Percentiles rank a stretch among this genome's conserved stretches.
phyloP scores from a whole-genome alignment of 2,329 filamentous ascomycete species.

The Akanthomyces muscarius region DNA sequence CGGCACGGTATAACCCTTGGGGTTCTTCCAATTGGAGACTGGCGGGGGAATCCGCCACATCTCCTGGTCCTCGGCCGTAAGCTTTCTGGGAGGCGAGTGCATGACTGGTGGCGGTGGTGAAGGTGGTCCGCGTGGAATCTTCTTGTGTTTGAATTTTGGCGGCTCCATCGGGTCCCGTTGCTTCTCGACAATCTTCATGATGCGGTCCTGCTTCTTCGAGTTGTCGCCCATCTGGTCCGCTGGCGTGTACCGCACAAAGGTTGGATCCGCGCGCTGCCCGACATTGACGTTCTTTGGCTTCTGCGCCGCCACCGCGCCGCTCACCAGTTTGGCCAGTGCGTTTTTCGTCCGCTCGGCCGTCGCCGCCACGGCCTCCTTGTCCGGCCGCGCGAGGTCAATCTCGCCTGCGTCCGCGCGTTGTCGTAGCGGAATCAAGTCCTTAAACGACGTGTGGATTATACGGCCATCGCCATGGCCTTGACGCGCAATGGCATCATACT shows the following conservation, averaged over 20 bases:
- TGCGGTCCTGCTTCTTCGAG: slow-evolving; percentile 83
- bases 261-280: slow-evolving; percentile 75
- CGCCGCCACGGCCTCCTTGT: slow-evolving; percentile 75
- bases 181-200: slow-evolving; percentile 96
- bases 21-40: slow-evolving; percentile 98
- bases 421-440: slow-evolving; percentile 89
- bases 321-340: slow-evolving; percentile 76
- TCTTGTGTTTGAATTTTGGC: slow-evolving; percentile 98
- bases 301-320: slow-evolving; percentile 82
- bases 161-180: slow-evolving; percentile 95
- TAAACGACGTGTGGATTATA: slow-evolving; percentile 92
- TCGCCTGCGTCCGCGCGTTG: slow-evolving; percentile 92
- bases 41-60: slow-evolving; percentile 86
- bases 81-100: slow-evolving; percentile 89
- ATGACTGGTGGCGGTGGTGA: slow-evolving; percentile 91
- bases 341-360: slow-evolving; percentile 86
- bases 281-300: slow-evolving; percentile 93
- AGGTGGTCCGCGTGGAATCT: slow-evolving; percentile 88
- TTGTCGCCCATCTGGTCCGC: slow-evolving; percentile 93
- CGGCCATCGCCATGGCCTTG: slow-evolving; percentile 80
- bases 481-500: slow-evolving; percentile 91
- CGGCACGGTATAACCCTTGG: slow-evolving; percentile 95
- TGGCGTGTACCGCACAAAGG: slow-evolving; percentile 92
- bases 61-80: slow-evolving; percentile 96
- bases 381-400: slow-evolving; percentile 79